Base-by-base conservation (phyloP, 768 basidiomycete genomes). In the Agaricus blazei region DNA sequence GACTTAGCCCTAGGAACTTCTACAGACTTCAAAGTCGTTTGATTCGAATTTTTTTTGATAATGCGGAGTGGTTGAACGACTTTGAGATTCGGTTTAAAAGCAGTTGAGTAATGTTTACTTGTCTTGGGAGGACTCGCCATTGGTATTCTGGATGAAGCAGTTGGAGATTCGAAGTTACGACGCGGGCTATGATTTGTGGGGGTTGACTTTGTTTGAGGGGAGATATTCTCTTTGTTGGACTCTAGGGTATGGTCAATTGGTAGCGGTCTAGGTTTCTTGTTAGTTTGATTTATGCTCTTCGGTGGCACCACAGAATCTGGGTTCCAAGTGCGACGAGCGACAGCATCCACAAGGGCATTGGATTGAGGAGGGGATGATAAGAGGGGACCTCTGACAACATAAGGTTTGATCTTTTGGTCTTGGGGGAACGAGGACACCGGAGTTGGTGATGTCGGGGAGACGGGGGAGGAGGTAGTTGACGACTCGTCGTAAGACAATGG, bases 141-240 rank as follows among this genome's bases (percentile, higher is more conserved):
- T 31, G 38, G 37, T 27, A 46, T 27, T 27, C 28, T 38, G 14
- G 36, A 47, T 6, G 45, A 40, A 9, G 27, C 36, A 23, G 12
- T n/a, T 11, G 36, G 4, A 26, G 9, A 41, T 9, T 8, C 34
- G 34, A 34, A 6, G 11, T 34, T 34, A 11, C 7, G 34, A 34
- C 34, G 34, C 7, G 34, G 34, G 34, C 34, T 34, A 34, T 34
- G 34, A 34, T 8, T 29, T 14, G 4, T 27, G 24, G 24, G 23
- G 4, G 37, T 41, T 37, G 28, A 24, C 19, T 19, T 15, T 14
- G 29, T 15, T 42, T 23, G 24, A 12, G 38, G 44, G 3, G 54
- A 47, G 29, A 43, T 27, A 27, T 55, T 55, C 41, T 41, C 54
- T 40, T 55, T 55, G n/a, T 55, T 23, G 26, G 31, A 47, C 36